Conservation (phyloP, 2,329 filamentous ascomycete species). For the Penicillium crustosum region DNA sequence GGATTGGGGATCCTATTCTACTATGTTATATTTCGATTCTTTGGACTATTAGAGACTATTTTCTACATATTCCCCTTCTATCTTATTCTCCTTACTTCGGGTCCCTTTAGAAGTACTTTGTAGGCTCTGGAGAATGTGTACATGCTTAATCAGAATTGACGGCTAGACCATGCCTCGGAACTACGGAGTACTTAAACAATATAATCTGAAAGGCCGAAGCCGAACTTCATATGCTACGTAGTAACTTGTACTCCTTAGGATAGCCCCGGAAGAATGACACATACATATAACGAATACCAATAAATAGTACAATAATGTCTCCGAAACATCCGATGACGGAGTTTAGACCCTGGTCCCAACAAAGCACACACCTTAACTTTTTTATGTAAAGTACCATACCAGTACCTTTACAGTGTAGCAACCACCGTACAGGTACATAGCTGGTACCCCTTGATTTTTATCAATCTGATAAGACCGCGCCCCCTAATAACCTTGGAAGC, state of each 20-base stretch:
- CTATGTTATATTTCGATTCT: not conserved
- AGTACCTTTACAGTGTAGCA: not conserved
- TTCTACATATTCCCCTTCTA: not conserved
- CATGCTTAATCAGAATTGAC: not conserved
- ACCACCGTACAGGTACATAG: not conserved
- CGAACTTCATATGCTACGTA: not conserved
- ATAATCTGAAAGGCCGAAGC: not conserved
- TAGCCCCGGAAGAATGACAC: not conserved
- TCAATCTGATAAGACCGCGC: slow-evolving; percentile 11
- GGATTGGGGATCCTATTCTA: not conserved
- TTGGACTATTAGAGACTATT: not conserved
- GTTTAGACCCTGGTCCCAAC: not conserved
- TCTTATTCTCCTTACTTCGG: not conserved
- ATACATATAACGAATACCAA: not conserved
- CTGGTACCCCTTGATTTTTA: slow-evolving; percentile 2
- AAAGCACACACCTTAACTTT: not conserved
- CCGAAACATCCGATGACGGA: slow-evolving; percentile 11
- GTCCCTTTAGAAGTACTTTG: not conserved
- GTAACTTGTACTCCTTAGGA: not conserved
- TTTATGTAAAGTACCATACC: not conserved
- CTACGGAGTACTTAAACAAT: not conserved
- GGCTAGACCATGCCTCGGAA: not conserved
- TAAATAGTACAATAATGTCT: not conserved
- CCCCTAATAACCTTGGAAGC: not conserved
- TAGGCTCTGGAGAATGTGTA: not conserved